Conservation (phyloP, 208 protist species). For the Leptomonas seymouri region DNA sequence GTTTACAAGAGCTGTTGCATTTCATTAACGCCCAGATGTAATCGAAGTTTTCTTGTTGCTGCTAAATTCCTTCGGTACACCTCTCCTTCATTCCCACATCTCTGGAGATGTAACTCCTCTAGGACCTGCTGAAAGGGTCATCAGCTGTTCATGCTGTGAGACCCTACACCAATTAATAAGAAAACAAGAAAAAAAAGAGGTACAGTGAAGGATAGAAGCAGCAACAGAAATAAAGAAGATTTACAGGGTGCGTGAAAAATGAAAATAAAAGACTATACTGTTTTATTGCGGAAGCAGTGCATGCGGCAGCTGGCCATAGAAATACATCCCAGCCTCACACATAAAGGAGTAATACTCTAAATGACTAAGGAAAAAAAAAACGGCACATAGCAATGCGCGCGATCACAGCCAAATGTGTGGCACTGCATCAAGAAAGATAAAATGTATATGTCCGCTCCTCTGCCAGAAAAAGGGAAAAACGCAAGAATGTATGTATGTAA, state of each 20-base stretch:
- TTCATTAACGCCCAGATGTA: conserved; percentile 2
- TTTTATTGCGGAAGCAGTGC: conserved; percentile 17
- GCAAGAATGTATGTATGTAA: background rate
- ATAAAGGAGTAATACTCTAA: too few relatives aligned
- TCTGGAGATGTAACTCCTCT: background rate
- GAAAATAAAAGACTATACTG: conserved; percentile 11
- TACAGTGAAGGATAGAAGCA: background rate
- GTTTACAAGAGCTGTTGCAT: conserved; percentile 28
- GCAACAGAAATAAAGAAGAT: too few relatives aligned
- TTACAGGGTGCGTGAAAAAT: conserved; percentile 16
- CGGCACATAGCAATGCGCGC: conserved; percentile 3
- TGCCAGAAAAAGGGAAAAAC: background rate
- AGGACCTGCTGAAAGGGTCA: background rate
- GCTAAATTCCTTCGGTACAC: background rate
- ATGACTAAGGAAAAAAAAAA: conserved; percentile 2
- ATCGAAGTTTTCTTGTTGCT: conserved; percentile 6
- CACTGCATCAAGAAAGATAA: conserved; percentile 18
- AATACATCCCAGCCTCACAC: conserved; percentile 7
- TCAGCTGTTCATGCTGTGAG: background rate
- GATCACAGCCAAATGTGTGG: background rate
- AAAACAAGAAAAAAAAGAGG: background rate
- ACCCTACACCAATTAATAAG: background rate
- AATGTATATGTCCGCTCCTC: conserved; percentile 22
- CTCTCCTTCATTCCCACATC: background rate
- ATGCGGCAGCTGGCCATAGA: background rate